Base-by-base conservation (phyloP, 495 filamentous ascomycete genomes). In the Aspergillus bridgeri region DNA sequence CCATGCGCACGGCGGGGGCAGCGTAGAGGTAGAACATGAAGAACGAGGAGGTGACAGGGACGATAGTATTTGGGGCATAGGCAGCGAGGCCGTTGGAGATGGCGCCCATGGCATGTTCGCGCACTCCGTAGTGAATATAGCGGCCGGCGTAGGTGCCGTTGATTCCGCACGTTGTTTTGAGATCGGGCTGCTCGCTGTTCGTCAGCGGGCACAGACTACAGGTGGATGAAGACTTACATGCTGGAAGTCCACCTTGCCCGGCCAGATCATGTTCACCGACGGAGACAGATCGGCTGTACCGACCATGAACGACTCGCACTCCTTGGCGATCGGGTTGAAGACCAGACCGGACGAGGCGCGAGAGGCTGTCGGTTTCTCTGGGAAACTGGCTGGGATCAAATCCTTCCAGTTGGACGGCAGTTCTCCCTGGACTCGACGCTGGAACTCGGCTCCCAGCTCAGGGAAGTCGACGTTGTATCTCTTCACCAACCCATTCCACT, bases 21-120 rank as follows among this genome's bases (percentile, higher is more conserved):
- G 82, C 83, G 38, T 81, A 81, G 1, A 84, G 68, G 64, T 83
- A 85, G 66, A 86, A 86, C 80, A 85, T 86, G 68, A 83, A 82
- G 67, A 84, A 83, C 6, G 71, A 73, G 0, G 78, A 78, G 3
- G 81, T 83, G 43, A 81, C 64, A 0, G 80, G 81, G 38, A 83
- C 63, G 59, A 83, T 74, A 1, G 79, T 82, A 57, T 72, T 73
- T 3, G 69, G 74, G 48, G 70, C 66, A 48, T 71, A 84, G 1
- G 81, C 81, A 0, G 81, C 80, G 9, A 83, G 64, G 13, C 81
- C 81, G 60, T 84, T 81, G 13, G 78, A 74, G 21, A 83, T 76
- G 19, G 78, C 63, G 8, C 67, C 66, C 80, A 83, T 83, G 51
- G 79, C 80, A 61, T 83, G 79, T 54, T 83, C 80, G 7, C 79